Evolutionary conservation across 805 yeast species (phyloP).

Genomic region (Ogataea ganodermae): DNA sequence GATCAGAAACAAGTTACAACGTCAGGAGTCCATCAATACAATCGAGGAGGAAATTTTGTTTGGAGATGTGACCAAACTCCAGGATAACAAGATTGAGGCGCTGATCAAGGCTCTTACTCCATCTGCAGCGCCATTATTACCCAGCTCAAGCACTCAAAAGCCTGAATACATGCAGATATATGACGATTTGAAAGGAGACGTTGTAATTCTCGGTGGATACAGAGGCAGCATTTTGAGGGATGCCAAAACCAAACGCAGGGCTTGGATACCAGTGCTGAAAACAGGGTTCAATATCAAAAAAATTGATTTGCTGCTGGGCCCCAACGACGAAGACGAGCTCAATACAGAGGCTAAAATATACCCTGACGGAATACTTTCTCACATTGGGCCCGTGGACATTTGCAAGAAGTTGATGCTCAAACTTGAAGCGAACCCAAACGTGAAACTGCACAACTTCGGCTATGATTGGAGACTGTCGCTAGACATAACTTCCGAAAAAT

Average conservation of each 20-base stretch:
- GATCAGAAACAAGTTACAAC: conserved; percentile 43
- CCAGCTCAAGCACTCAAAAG: conserved; percentile 23
- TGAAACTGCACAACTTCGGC: conserved; percentile 73
- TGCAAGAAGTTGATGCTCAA: conserved; percentile 60
- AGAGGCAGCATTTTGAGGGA: conserved; percentile 81
- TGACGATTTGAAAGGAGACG: conserved; percentile 71
- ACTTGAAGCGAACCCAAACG: conserved; percentile 55
- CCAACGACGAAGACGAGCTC: conserved; percentile 67
- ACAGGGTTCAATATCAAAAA: conserved; percentile 79
- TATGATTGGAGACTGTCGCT: conserved; percentile 90
- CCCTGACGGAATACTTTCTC: conserved; percentile 77
- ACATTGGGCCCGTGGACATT: conserved; percentile 86
- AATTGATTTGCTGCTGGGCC: conserved; percentile 72
- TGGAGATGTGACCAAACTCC: conserved; percentile 55
- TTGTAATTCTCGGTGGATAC: conserved; percentile 84
- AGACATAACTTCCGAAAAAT: conserved; percentile 52
- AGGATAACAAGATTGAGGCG: conserved; percentile 69
- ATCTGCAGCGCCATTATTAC: conserved; percentile 25
- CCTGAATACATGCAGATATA: conserved; percentile 48
- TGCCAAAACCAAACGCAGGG: conserved; percentile 57
- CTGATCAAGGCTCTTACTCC: conserved; percentile 57
- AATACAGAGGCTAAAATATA: conserved; percentile 52
- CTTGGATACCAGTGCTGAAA: conserved; percentile 82
- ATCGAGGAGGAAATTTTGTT: conserved; percentile 64
- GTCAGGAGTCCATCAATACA: conserved; percentile 61